phyloP scores from a whole-genome alignment of 208 protist species.

The Trypanosoma theileri region DNA sequence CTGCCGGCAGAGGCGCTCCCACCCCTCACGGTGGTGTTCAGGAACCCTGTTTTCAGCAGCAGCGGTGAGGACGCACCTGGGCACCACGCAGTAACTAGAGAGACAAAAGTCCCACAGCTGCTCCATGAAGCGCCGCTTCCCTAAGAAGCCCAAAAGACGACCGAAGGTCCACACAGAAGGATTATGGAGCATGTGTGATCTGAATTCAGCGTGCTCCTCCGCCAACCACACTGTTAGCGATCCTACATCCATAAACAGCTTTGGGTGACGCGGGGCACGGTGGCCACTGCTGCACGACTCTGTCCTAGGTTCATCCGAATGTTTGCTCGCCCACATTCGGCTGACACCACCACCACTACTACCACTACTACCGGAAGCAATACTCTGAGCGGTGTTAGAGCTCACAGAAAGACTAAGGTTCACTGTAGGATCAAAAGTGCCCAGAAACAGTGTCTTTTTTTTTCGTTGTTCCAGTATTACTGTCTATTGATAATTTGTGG shows the following conservation, averaged over 20 bases:
- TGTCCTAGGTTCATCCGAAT: neutral
- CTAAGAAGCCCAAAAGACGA: slow-evolving; percentile 40
- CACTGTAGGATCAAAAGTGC: slow-evolving; percentile 15
- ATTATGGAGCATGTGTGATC: neutral
- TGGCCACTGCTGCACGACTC: slow-evolving; percentile 2
- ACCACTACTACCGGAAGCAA: neutral
- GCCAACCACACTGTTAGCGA: slow-evolving; percentile 7
- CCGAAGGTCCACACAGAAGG: slow-evolving; percentile 34
- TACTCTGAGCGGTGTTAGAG: neutral
- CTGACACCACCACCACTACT: neutral
- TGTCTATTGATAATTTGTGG: too few relatives aligned
- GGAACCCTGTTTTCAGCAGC: neutral
- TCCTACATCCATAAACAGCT: neutral
- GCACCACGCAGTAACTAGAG: slow-evolving; percentile 40
- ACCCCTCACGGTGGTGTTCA: slow-evolving; percentile 10
- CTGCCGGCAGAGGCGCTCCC: slow-evolving; percentile 3
- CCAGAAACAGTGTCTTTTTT: neutral
- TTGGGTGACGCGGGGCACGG: neutral
- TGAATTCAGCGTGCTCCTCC: slow-evolving; percentile 7
- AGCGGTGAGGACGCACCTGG: slow-evolving; percentile 13
- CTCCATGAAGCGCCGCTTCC: slow-evolving; percentile 40
- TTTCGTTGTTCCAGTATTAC: too few relatives aligned
- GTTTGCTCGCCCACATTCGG: slow-evolving; percentile 1
- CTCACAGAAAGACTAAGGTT: slow-evolving; percentile 8
- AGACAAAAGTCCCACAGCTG: slow-evolving; percentile 52